Conservation (phyloP, 164 flowering plant genomes). For the Vitis cinerea region DNA sequence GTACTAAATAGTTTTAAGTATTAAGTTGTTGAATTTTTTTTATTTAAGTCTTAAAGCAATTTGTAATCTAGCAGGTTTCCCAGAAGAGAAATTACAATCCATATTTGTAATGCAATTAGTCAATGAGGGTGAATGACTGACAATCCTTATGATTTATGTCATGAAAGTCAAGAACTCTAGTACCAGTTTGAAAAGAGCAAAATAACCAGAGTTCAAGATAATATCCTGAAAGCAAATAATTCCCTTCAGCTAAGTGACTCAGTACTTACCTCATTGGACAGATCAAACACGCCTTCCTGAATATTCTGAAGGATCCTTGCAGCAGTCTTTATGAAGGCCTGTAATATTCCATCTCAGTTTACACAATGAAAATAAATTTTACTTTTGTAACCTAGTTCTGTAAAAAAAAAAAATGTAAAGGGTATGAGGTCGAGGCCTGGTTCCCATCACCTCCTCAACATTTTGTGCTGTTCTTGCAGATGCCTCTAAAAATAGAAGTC, state of each 20-base stretch:
- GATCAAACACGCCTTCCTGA: slow-evolving; percentile 82
- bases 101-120: no score
- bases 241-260: neutral
- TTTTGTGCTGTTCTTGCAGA: slow-evolving; percentile 87
- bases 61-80: no score
- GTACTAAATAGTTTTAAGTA: no score
- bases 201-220: no score
- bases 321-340: slow-evolving; percentile 85
- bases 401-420: neutral
- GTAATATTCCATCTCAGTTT: slow-evolving; percentile 3
- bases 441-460: slow-evolving; percentile 70
- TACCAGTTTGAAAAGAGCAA: no score
- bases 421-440: neutral
- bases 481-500: slow-evolving; percentile 82
- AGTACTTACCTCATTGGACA: slow-evolving; percentile 67
- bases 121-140: no score
- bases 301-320: slow-evolving; percentile 77
- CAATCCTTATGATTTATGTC: no score
- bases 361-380: neutral
- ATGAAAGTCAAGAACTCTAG: no score
- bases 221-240: neutral
- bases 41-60: no score
- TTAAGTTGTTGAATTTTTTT: no score
- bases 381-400: no score
- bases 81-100: no score